These are phyloP conservation scores for Sequoiadendron giganteum DNA, from an alignment of 75 land plant genomes.

Conservation along the genomic window DNA sequence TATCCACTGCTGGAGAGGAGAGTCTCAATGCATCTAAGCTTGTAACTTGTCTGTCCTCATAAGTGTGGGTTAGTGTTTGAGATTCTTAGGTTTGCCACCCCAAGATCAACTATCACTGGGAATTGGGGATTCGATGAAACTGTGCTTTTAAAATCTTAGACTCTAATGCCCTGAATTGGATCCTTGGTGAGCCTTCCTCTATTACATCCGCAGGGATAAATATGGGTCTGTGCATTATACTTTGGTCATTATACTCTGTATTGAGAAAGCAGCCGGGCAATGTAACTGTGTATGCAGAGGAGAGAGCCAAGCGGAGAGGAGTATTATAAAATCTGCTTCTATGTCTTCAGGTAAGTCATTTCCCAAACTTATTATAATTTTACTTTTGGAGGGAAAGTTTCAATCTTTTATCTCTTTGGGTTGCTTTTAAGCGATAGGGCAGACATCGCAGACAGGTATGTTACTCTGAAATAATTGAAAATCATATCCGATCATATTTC, in stretches of 20 bases:
- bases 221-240: slow-evolving; percentile 41
- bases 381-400: too few species aligned
- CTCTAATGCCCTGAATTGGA: not conserved
- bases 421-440: not conserved
- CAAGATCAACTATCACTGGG: not conserved
- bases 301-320: slow-evolving; percentile 13
- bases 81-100: not conserved
- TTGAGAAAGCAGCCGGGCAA: slow-evolving; percentile 21
- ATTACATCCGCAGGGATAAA: slow-evolving; percentile 87
- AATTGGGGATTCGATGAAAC: not conserved
- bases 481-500: too few species aligned
- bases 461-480: too few species aligned
- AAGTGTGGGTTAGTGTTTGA: not conserved
- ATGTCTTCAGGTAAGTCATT: slow-evolving; percentile 56
- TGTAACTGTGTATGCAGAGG: slow-evolving; percentile 1
- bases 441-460: too few species aligned
- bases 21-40: not conserved
- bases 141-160: not conserved
- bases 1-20: not conserved
- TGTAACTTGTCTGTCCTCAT: not conserved
- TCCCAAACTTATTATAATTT: not conserved
- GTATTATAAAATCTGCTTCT: slow-evolving; percentile 58
- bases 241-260: slow-evolving; percentile 53
- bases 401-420: not conserved
- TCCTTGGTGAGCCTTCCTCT: not conserved